phyloP scores from a whole-genome alignment of 2,329 filamentous ascomycete species.

The Karstenula rhodostoma region DNA sequence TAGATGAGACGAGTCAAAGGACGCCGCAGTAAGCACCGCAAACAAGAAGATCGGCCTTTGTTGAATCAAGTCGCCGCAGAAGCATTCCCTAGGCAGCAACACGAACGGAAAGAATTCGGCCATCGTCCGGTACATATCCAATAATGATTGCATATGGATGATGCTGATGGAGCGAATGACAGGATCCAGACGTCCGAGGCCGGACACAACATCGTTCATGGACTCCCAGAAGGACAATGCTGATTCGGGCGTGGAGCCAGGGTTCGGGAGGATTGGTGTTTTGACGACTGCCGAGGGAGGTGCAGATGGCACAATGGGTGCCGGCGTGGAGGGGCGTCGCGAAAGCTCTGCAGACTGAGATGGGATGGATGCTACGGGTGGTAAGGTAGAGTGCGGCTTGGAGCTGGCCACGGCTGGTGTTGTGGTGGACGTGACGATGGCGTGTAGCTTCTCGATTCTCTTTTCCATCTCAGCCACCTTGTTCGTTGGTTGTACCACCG shows the following conservation, averaged over 20 bases:
- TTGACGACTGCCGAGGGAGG: conserved; percentile 26
- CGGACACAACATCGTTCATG: conserved; percentile 42
- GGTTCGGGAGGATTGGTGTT: conserved; percentile 33
- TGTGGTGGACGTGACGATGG: conserved; percentile 40
- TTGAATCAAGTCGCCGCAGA: conserved; percentile 38
- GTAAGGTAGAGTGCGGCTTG: conserved; percentile 32
- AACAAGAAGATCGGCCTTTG: conserved; percentile 46
- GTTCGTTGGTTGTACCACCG: conserved; percentile 36
- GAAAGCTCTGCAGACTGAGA: conserved; percentile 34
- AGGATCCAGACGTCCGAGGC: conserved; percentile 42
- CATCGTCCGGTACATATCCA: conserved; percentile 45
- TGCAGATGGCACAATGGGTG: conserved; percentile 22
- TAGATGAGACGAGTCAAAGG: conserved; percentile 40
- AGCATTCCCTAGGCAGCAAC: conserved; percentile 35
- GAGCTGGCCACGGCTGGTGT: conserved; percentile 33
- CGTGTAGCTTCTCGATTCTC: conserved; percentile 44
- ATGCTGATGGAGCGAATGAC: conserved; percentile 45
- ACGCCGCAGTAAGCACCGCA: conserved; percentile 44
- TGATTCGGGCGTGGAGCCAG: conserved; percentile 34
- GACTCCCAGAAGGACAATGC: conserved; percentile 44
- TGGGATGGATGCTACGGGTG: conserved; percentile 32
- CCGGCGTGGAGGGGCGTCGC: conserved; percentile 30
- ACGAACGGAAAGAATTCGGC: conserved; percentile 48
- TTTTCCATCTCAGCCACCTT: conserved; percentile 45
- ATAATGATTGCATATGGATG: conserved; percentile 44